Evolutionary conservation across 2,329 filamentous ascomycete genomes (phyloP).

Genomic region (Beauveria sp.): DNA sequence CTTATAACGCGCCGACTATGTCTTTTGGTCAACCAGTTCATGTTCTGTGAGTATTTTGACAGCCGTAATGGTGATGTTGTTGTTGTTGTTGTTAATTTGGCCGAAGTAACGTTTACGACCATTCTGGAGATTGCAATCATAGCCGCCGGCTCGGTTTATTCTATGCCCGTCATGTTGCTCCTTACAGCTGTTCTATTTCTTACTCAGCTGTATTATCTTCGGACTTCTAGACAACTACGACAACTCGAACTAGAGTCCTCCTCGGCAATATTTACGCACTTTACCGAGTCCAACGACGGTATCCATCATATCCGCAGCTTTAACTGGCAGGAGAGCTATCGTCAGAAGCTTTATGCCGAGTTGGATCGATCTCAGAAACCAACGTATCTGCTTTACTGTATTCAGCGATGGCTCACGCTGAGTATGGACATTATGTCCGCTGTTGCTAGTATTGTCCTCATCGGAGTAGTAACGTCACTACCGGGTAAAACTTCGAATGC

Average conservation of each 20-base stretch:
- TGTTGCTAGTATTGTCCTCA: constrained; percentile 23
- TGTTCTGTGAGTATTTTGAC: no score
- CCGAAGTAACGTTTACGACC: background rate
- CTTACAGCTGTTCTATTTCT: constrained; percentile 8
- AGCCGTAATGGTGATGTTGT: no score
- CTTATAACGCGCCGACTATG: background rate
- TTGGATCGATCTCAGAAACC: constrained; percentile 24
- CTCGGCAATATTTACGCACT: constrained; percentile 33
- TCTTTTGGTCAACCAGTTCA: background rate
- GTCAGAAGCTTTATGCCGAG: constrained; percentile 33
- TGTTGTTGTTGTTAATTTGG: no score
- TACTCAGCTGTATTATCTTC: constrained; percentile 25
- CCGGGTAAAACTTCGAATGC: background rate
- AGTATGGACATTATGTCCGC: constrained; percentile 29
- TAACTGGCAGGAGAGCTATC: constrained; percentile 21
- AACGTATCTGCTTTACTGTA: constrained; percentile 31
- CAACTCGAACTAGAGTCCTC: constrained; percentile 46
- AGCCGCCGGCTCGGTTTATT: background rate
- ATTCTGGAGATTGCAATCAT: constrained; percentile 24
- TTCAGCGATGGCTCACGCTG: constrained; percentile 39
- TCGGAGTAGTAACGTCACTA: constrained; percentile 25
- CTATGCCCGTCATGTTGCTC: constrained; percentile 31
- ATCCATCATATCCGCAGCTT: constrained; percentile 20
- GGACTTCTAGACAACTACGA: constrained; percentile 47
- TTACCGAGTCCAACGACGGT: constrained; percentile 27